Base-by-base conservation (phyloP, 2,329 filamentous ascomycete species). In the Zasmidium citrigriseum region DNA sequence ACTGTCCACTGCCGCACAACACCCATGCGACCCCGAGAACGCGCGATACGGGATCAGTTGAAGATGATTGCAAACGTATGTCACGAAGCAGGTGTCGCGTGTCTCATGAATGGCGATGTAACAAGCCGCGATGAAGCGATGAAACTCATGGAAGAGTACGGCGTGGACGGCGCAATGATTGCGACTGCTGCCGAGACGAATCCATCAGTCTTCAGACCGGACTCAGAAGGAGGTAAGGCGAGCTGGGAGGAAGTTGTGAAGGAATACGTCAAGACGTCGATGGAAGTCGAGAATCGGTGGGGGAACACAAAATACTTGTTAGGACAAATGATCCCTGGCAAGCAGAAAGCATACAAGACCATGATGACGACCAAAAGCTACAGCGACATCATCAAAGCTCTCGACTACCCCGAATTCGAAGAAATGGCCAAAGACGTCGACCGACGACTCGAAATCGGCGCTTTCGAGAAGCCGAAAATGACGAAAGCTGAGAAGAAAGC, bases 151-250 rank as follows among this genome's bases (percentile, higher is more conserved):
- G 69, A 83, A 23, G 89, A 96, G 72, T 97, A 85, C 70, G 88
- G 87, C n/a, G 90, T 89, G 4, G 93, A 98, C 70, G 93, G 93
- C 4, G 95, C 91, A 60, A 99, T 99, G 95, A 98, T 99, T 68
- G 95, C 95, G 10, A 95, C 91, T 2, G 84, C 91, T 2, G 95
- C 95, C 1, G 95, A 99, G 78, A 85, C 88, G 63, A 99, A 99
- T 71, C 86, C 92, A 2, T 96, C 90, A 64, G 93, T 90, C 69
- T 99, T 99, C 79, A 84, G 89, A 41, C 73, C 82, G 1, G 76
- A 83, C 38, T 83, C 81, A 1, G 84, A 90, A 44, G 92, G 91
- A 11, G 91, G 90, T 1, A 71, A 87, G 29, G 82, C 85, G 0
- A 79, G 83, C 1, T 98, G 93, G 93, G 78, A 82, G 59, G 87